Base-by-base conservation (phyloP, 805 yeast species). In the Teunomyces atbi region DNA sequence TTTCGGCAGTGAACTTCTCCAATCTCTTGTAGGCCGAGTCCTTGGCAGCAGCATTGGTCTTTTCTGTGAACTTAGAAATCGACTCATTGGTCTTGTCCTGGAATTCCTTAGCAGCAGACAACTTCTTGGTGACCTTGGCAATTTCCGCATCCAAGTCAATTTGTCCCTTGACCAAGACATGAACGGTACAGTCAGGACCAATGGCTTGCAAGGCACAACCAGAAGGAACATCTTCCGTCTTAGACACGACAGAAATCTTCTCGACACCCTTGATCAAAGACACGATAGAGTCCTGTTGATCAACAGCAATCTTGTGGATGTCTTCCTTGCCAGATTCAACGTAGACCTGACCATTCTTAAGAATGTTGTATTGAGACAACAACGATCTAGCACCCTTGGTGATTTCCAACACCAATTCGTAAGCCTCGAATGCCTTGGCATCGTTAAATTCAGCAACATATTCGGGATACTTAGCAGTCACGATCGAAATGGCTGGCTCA, bases 121-220 rank as follows among this genome's bases (percentile, higher is more conserved):
- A 76, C 74, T 87, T 92, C 78, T 81, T 82, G 59, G 74, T 67
- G 32, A 90, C 94, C 78, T 92, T 94, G 56, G 74, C 62, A 59
- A 94, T 87, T 73, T 94, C 98, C 46, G 86, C 86, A 59, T 90
- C 97, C 56, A 91, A 79, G 66, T 92, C 97, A 56, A 94, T 83
- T 64, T 86, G 91, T 45, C 98, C 99, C 77, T 89, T 91, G 47
- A 92, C 97, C 64, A 94, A 77, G 26, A 92, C 81, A 60, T 89
- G 96, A 16, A 91, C 98, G 49, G 82, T 84, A 64, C 89, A 83
- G 45, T 81, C 86, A 41, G 96, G 85, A 48, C 82, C 80, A 48
- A 92, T 89, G 46, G 95, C 80, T 56, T 82, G 83, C 54, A 90
- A 78, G 36, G 92, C 97, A 67, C 96, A 88, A 39, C 99, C 99